These are phyloP conservation scores for Epichloe uncinata DNA, from an alignment of 2,329 filamentous ascomycete species.

Conservation along the genomic window DNA sequence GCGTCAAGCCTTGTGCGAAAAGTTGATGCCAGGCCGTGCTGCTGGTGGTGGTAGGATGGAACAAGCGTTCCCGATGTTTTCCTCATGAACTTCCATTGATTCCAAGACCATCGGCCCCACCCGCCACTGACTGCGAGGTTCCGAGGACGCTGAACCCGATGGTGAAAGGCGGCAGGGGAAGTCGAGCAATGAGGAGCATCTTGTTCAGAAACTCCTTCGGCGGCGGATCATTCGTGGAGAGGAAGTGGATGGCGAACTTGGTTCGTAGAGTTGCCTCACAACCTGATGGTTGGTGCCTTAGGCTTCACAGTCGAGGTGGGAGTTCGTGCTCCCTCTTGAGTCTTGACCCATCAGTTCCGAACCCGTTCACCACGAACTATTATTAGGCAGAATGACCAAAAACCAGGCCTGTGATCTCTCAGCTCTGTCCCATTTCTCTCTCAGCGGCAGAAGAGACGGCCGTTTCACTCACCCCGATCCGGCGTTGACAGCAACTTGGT, in stretches of 20 bases:
- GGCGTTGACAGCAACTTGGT: background rate
- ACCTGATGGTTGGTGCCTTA: background rate
- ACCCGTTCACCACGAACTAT: no score
- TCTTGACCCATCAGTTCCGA: background rate
- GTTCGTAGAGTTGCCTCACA: background rate
- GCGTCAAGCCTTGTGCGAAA: no score
- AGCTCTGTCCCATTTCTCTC: background rate
- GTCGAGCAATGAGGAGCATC: background rate
- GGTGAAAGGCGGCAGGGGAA: background rate
- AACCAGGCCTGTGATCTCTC: background rate
- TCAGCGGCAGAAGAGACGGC: background rate
- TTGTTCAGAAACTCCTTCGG: no score
- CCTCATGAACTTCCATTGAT: no score
- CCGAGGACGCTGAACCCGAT: background rate
- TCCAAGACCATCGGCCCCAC: no score
- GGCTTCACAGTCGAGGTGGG: no score
- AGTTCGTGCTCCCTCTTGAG: background rate
- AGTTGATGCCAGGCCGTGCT: background rate
- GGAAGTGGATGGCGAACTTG: no score
- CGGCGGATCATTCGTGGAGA: no score
- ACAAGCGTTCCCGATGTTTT: no score
- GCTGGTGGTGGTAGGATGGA: background rate
- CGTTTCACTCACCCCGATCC: background rate
- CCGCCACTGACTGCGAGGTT: background rate
- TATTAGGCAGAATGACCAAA: no score